Percentiles rank a stretch among this genome's conserved stretches.
These are phyloP conservation scores for Berberis thunbergii DNA, from an alignment of 164 flowering plant species.

Conservation along the genomic window DNA sequence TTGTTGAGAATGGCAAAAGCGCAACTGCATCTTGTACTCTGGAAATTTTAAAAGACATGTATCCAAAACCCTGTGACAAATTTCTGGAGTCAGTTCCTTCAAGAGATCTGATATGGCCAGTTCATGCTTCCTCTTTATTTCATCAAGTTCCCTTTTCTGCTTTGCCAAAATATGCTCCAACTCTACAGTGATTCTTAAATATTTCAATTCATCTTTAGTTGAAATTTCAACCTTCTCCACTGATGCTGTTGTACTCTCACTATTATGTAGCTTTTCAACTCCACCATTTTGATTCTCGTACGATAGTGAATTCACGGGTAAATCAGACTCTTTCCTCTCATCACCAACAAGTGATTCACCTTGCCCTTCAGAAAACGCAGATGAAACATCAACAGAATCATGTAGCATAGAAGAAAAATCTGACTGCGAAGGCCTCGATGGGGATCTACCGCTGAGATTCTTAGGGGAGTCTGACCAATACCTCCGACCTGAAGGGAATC, in stretches of 20 bases:
- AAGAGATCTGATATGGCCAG: slow-evolving; percentile 34
- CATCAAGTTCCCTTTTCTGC: slow-evolving; percentile 61
- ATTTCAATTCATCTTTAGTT: slow-evolving; percentile 18
- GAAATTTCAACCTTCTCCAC: slow-evolving; percentile 3
- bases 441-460: slow-evolving; percentile 36
- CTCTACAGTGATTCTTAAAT: slow-evolving; percentile 23
- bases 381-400: slow-evolving; percentile 4
- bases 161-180: slow-evolving; percentile 41
- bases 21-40: slow-evolving; percentile 14
- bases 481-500: slow-evolving; percentile 65
- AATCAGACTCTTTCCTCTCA: slow-evolving; percentile 2
- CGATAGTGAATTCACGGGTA: background rate
- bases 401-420: slow-evolving; percentile 21
- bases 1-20: slow-evolving; percentile 4
- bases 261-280: background rate
- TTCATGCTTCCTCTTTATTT: slow-evolving; percentile 52
- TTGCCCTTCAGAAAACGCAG: slow-evolving; percentile 3
- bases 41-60: slow-evolving; percentile 27
- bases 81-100: slow-evolving; percentile 45
- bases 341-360: background rate
- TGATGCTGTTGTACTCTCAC: background rate
- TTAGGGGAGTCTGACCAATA: slow-evolving; percentile 77
- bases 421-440: slow-evolving; percentile 26
- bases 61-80: slow-evolving; percentile 22
- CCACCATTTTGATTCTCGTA: slow-evolving; percentile 6